A percentile compares a stretch with the other conserved stretches of the same genome.
phyloP scores from a whole-genome alignment of 257 asterid genomes.

The Solanum rostratum region DNA sequence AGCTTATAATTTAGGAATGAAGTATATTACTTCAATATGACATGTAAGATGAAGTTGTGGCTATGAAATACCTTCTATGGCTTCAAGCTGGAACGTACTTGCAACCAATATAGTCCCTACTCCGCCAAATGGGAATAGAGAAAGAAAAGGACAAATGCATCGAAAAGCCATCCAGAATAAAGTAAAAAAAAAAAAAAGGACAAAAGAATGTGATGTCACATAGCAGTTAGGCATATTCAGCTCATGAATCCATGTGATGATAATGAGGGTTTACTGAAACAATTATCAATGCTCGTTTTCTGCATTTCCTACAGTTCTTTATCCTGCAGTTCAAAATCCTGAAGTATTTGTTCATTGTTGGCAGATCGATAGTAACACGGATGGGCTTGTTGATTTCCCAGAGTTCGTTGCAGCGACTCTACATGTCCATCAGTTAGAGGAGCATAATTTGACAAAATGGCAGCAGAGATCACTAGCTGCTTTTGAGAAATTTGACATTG shows the following conservation, averaged over 20 bases:
- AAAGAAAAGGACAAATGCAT: neutral
- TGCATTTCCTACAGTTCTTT: neutral
- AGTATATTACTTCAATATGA: neutral
- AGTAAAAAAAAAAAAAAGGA: neutral
- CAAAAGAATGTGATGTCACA: neutral
- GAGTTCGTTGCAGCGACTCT: constrained; percentile 96
- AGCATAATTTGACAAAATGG: constrained; percentile 81
- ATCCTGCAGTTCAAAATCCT: neutral
- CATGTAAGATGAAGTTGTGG: neutral
- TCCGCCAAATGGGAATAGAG: neutral
- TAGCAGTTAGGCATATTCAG: neutral
- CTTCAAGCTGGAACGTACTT: neutral
- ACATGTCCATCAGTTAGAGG: constrained; percentile 91
- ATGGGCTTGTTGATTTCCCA: constrained; percentile 89
- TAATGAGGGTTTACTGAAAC: neutral
- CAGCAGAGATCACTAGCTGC: constrained; percentile 74
- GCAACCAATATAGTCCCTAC: neutral
- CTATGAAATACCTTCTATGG: neutral
- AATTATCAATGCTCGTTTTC: neutral
- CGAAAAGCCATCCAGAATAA: neutral
- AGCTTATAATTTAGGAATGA: constrained; percentile 1
- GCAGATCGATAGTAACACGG: constrained; percentile 95
- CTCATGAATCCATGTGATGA: neutral
- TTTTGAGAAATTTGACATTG: constrained; percentile 87
- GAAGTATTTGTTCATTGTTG: neutral